Evolutionary conservation across 225 moss, liverwort and hornwort species (phyloP).

Genomic region (Anthoceros angustus): DNA sequence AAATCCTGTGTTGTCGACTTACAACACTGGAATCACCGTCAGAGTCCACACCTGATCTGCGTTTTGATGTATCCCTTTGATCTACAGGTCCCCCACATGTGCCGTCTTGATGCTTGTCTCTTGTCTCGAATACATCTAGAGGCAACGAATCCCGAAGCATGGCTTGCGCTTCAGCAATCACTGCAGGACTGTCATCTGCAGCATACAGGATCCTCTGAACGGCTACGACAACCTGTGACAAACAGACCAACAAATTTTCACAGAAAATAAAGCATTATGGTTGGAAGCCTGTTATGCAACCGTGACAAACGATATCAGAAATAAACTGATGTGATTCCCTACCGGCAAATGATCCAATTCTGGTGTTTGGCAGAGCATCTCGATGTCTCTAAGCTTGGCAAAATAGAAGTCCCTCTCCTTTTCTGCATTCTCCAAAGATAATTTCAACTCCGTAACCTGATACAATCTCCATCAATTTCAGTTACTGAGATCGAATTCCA

Average conservation of each 20-base stretch:
- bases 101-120: not conserved
- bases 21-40: not conserved
- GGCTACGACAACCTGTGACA: conserved; percentile 71
- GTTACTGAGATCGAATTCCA: not conserved
- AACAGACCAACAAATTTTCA: not conserved
- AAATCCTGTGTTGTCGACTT: not conserved
- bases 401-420: conserved; percentile 99
- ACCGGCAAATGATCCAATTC: conserved; percentile 83
- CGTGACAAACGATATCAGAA: not conserved
- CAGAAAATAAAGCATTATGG: not conserved
- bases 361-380: conserved; percentile 88
- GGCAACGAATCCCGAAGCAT: conserved; percentile 24
- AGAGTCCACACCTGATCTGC: not conserved
- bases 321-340: not conserved
- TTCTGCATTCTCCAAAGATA: conserved; percentile 89
- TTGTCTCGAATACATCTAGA: not conserved
- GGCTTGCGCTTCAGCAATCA: conserved; percentile 79
- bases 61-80: not conserved
- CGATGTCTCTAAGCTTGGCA: conserved; percentile 96
- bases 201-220: conserved; percentile 95
- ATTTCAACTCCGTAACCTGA: conserved; percentile 76
- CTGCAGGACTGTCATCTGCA: conserved; percentile 67
- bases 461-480: not conserved
- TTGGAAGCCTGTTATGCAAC: too few relatives aligned
- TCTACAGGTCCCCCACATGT: not conserved